Percentiles rank a stretch among this genome's conserved stretches.
Conservation (phyloP, 139 green algal genomes). For the Closterium sp. region DNA sequence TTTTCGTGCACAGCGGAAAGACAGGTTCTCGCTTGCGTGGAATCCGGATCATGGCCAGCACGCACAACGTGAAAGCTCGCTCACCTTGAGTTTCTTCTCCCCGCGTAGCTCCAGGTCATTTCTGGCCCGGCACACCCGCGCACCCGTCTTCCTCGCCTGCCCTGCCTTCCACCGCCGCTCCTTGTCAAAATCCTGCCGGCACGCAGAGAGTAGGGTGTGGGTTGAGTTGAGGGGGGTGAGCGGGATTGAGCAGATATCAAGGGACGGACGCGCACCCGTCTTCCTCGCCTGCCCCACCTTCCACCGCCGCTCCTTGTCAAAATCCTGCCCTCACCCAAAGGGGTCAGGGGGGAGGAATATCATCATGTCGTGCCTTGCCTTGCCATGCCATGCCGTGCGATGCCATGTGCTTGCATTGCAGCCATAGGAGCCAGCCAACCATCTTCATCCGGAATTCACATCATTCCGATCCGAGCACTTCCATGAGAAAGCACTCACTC, state of each 20-base stretch:
- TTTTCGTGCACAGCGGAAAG: too few relatives aligned
- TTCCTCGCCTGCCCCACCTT: constrained; percentile 75
- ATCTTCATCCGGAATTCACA: too few relatives aligned
- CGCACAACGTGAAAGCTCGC: neutral
- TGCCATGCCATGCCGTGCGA: neutral
- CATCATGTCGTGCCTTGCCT: neutral
- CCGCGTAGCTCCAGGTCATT: constrained; percentile 67
- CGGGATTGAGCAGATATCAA: too few relatives aligned
- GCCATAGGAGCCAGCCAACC: neutral
- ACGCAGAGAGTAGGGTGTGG: too few relatives aligned
- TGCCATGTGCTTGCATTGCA: neutral
- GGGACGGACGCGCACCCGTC: constrained; percentile 54
- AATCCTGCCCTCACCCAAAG: neutral
- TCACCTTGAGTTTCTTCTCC: constrained; percentile 33
- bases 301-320: constrained; percentile 66
- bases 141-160: constrained; percentile 67
- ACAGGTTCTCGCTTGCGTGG: too few relatives aligned
- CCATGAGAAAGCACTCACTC: too few relatives aligned
- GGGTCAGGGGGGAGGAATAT: neutral
- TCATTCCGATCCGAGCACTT: too few relatives aligned
- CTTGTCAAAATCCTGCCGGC: constrained; percentile 44
- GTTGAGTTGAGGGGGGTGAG: too few relatives aligned
- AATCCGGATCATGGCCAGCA: too few relatives aligned
- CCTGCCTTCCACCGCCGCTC: constrained; percentile 77
- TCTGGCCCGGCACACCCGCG: constrained; percentile 62